Conservation (phyloP, 176 grass and related monocot species). For the Saccharum officinarum region DNA sequence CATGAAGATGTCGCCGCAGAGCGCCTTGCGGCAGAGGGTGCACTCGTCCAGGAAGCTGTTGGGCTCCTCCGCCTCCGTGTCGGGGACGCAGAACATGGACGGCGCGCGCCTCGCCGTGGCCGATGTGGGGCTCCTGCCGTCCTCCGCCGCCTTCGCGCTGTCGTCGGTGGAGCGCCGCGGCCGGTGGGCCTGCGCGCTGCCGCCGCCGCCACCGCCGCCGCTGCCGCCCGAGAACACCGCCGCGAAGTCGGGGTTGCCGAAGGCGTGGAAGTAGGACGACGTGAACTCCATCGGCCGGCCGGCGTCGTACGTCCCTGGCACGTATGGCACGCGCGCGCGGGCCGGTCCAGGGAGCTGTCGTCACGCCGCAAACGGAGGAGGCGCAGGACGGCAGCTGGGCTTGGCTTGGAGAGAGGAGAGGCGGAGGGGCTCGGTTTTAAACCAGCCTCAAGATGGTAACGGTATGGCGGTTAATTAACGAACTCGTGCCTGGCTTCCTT, state of each 20-base stretch:
- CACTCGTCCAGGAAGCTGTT: conserved; percentile 57
- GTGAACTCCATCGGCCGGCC: conserved; percentile 53
- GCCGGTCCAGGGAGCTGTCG: conserved; percentile 21
- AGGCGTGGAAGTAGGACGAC: conserved; percentile 64
- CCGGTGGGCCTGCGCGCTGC: conserved; percentile 26
- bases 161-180: conserved; percentile 8
- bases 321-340: background rate
- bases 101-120: conserved; percentile 13
- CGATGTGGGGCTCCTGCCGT: background rate
- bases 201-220: conserved; percentile 14
- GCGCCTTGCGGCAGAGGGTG: conserved; percentile 51
- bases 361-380: conserved; percentile 2
- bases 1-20: conserved; percentile 68
- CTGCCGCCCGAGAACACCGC: conserved; percentile 41
- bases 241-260: conserved; percentile 55
- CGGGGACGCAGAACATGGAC: conserved; percentile 46
- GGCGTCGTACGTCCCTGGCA: background rate
- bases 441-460: background rate
- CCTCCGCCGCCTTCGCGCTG: background rate
- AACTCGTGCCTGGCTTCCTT: conserved; percentile 30
- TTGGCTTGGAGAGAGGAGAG: background rate
- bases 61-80: conserved; percentile 44
- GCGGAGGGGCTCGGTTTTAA: conserved; percentile 15
- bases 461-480: conserved; percentile 37
- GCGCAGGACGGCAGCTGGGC: conserved; percentile 8